Percentiles rank a stretch among this genome's conserved stretches.
phyloP scores from a whole-genome alignment of 306 rosid genomes.

The Rosa multiflora region DNA sequence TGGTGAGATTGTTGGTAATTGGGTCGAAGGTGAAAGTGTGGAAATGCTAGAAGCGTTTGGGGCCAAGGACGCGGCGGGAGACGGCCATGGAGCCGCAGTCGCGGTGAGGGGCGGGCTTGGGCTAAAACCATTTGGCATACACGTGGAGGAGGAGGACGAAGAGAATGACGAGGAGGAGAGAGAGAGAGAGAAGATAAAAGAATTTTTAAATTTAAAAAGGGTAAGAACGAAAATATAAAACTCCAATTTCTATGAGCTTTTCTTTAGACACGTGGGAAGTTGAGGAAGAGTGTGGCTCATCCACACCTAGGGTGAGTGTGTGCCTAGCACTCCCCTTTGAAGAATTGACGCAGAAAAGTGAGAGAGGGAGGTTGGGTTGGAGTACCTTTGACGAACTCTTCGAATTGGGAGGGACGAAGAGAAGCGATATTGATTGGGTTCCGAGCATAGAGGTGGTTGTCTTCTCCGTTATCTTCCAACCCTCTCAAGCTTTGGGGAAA shows the following conservation, averaged over 20 bases:
- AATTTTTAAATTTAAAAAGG: too few species aligned
- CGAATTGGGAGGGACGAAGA: conserved; percentile 61
- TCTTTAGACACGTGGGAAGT: too few species aligned
- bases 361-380: background rate
- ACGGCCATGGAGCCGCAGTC: too few species aligned
- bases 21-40: conserved; percentile 45
- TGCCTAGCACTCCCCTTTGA: too few species aligned
- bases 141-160: conserved; percentile 83
- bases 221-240: too few species aligned
- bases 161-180: conserved; percentile 79
- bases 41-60: conserved; percentile 37
- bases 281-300: too few species aligned
- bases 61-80: conserved; percentile 56
- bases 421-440: conserved; percentile 46
- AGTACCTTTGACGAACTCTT: conserved; percentile 93
- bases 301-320: too few species aligned
- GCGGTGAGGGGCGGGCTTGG: too few species aligned
- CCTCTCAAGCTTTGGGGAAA: conserved; percentile 65
- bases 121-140: too few species aligned
- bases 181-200: conserved; percentile 38
- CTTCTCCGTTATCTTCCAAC: conserved; percentile 62
- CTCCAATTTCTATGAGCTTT: too few species aligned
- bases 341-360: background rate
- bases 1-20: conserved; percentile 24
- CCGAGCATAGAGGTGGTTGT: conserved; percentile 52